Base-by-base conservation (phyloP, 352 stramenopile genomes). In the Pythium grandisporangium region DNA sequence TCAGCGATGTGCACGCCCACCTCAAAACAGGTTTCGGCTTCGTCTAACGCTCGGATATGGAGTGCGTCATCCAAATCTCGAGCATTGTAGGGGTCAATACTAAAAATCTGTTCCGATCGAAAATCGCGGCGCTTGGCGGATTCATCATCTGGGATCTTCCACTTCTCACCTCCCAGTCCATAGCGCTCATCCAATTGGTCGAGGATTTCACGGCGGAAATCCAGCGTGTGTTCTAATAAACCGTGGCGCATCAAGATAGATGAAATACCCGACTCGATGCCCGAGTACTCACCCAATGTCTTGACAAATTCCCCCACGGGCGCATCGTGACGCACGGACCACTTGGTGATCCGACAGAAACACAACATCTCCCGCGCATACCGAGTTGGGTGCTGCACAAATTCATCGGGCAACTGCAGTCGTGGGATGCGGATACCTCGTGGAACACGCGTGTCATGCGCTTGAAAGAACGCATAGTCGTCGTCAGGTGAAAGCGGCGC, bases 1-100 rank as follows among this genome's bases (percentile, higher is more conserved):
- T 99, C 96, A 1, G 96, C 96, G 68, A 99, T 99, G 57, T 99
- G 96, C 11, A 99, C 95, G 21, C 95, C 95, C 6, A 99, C 66
- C 38, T 95, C 79, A 48, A 90, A 91, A 30, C 62, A 76, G 20
- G 70, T 78, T 6, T 64, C 61, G 16, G 54, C 61, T 8, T 70
- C 58, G 20, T 85, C 49, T 2, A 96, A 50, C 7, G 64, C 60
- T 17, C 67, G 72, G 46, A 98, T 88, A 53, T 97, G 90, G 34
- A 99, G 58, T 19, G 95, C 95, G 61, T 99, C 96, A 47, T 99
- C 95, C 32, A 99, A 65, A 80, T 99, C 95, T 19, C 89, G 91
- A 3, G 95, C 93, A 10, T 93, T 98, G 35, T 93, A 95, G 16
- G 95, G 95, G 68, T 99, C 95, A 34, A 99, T 99, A 6, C 93